phyloP scores from a whole-genome alignment of 1,284 basidiomycete species.

The Neonothopanus nambi region DNA sequence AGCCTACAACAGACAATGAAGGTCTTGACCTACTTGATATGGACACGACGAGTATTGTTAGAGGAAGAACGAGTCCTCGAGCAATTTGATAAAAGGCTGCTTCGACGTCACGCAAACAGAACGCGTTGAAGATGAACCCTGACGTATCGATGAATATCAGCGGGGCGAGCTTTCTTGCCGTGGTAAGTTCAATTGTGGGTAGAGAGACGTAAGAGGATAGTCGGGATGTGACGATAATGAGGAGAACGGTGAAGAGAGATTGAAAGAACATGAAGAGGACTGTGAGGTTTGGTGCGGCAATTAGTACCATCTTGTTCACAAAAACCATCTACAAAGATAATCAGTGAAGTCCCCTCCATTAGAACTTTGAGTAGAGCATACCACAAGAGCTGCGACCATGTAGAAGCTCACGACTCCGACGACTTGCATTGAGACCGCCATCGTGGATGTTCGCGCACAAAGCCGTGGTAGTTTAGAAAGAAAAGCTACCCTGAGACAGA shows the following conservation, averaged over 20 bases:
- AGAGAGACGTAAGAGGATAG: constrained; percentile 43
- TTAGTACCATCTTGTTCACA: constrained; percentile 60
- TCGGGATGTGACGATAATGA: constrained; percentile 44
- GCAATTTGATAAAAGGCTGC: constrained; percentile 68
- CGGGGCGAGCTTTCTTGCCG: constrained; percentile 45
- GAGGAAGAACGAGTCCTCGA: constrained; percentile 61
- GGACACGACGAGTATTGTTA: constrained; percentile 56
- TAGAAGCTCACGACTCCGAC: constrained; percentile 63
- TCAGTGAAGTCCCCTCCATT: neutral
- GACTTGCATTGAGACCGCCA: constrained; percentile 35
- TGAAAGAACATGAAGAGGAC: constrained; percentile 61
- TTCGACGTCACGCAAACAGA: constrained; percentile 61
- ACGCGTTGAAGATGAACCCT: constrained; percentile 63
- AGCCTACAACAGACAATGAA: constrained; percentile 38
- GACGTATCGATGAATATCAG: constrained; percentile 52
- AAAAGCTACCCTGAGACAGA: too few species aligned
- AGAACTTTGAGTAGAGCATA: constrained; percentile 30
- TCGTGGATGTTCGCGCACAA: neutral
- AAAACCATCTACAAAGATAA: constrained; percentile 45
- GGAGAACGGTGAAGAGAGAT: constrained; percentile 52
- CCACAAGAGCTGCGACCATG: constrained; percentile 61
- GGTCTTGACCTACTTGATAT: constrained; percentile 39
- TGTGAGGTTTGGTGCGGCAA: constrained; percentile 53
- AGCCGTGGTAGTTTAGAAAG: too few species aligned
- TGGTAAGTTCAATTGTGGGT: constrained; percentile 40